Percentiles rank a stretch among this genome's conserved stretches.
These are phyloP conservation scores for Mucor racemosus DNA, from an alignment of 371 early-diverging fungal genomes.

Conservation along the genomic window DNA sequence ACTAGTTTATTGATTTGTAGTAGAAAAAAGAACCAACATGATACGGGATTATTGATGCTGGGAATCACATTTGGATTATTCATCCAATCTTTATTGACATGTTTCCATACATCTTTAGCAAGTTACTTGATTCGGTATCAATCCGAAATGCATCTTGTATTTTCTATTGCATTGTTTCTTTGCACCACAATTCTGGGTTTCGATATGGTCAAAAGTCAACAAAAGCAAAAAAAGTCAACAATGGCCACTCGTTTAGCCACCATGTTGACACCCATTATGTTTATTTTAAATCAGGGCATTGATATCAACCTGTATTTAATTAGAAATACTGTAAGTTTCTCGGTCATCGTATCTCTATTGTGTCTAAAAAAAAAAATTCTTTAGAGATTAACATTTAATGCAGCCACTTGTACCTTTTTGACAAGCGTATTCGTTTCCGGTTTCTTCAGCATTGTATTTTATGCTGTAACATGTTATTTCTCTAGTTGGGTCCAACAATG, in stretches of 20 bases:
- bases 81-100: not conserved
- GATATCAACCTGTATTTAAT: constrained; percentile 4
- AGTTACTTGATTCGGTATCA: not conserved
- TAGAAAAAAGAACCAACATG: not conserved
- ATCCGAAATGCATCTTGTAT: not conserved
- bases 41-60: not conserved
- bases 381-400: constrained; percentile 2
- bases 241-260: not conserved
- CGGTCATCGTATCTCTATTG: not conserved
- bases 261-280: constrained; percentile 6
- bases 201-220: not conserved
- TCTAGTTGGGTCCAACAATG: not conserved
- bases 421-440: not conserved
- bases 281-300: constrained; percentile 22
- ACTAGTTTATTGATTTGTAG: not conserved
- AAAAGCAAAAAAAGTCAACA: not conserved
- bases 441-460: not conserved
- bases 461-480: not conserved
- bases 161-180: not conserved
- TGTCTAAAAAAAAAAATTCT: not conserved
- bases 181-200: not conserved
- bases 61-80: not conserved
- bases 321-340: not conserved
- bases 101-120: not conserved
- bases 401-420: not conserved